Base-by-base conservation (phyloP, 208 protist species). In the Crithidia expoeki region DNA sequence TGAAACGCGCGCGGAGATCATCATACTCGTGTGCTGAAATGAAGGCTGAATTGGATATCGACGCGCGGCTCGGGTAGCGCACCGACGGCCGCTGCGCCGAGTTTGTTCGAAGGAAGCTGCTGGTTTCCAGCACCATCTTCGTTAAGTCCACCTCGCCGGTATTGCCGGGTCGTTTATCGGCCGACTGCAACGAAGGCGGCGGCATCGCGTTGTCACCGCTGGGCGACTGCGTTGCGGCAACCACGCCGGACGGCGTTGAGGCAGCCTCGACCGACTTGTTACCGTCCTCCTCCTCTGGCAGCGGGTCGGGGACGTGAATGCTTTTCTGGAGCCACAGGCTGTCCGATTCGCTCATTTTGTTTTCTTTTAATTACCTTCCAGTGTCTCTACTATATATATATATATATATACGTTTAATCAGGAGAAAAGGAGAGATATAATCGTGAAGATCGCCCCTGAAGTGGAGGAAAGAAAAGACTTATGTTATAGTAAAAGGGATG, bases 311-410 rank as follows among this genome's bases (percentile, higher is more conserved):
- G 14, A 95, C 21, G 21, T 79, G 83, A 73, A 95, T 88, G 80
- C 88, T 95, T 55, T 89, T 84, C 65, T 94, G 92, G 12, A 95
- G 83, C 88, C 92, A 95, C 67, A 94, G 28, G 60, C 90, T 97
- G 79, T 92, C 89, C 11, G 56, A 33, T 4, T 81, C 76, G 34
- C 51, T 79, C 64, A 56, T 63, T 23, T 10, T 47, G 1, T 2
- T 23, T 23, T 21, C 30, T 25, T 1, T 59, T n/a, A 17, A 9
- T 47, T 47, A 21, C n/a, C n/a, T n/a, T n/a, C n/a, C n/a, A n/a
- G n/a, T n/a, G n/a, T n/a, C n/a, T n/a, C n/a, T n/a, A n/a, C n/a
- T n/a, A n/a, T n/a, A n/a, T n/a, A n/a, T n/a, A n/a, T n/a, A n/a
- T n/a, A n/a, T n/a, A n/a, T n/a, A n/a, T n/a, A n/a, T n/a, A n/a